Base-by-base conservation (phyloP, 1,284 basidiomycete genomes). In the Ustanciosporium gigantosporum region DNA sequence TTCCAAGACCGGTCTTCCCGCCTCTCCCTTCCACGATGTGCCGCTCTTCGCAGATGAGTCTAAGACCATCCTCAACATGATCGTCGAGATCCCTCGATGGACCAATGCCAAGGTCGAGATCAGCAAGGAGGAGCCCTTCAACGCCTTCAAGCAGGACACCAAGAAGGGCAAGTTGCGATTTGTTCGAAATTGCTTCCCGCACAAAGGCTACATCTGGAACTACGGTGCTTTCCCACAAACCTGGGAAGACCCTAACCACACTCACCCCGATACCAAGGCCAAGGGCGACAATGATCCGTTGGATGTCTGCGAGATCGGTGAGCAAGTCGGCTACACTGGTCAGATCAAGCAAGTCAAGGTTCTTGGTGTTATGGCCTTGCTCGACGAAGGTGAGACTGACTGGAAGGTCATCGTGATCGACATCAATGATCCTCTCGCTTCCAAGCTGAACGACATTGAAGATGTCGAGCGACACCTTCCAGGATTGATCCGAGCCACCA, bases 301-400 rank as follows among this genome's bases (percentile, higher is more conserved):
- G 70, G 95, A 99, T 81, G 94, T 99, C 62, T 97, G 95, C 81
- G 95, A 99, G 83, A 98, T 99, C 77, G 95, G 95, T 64, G 95
- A 99, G 81, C 91, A 94, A 79, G 90, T 98, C 74, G 95, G 93
- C 66, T 92, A 94, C 81, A 86, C 88, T 61, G 95, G 95, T 60
- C 94, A 98, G 82, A 86, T 99, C 81, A 99, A 99, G 84, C 95
- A 98, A 82, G 95, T 99, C 86, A 99, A 99, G 84, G 91, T 98
- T 64, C 90, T 99, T 78, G 95, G 95, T 70, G 95, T 98, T 84
- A 98, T 98, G 94, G 95, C 95, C 45, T 85, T 99, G 50, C 68
- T 77, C 43, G 75, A 77, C 59, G 74, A 76, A 55, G 75, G 74
- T 37, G 74, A 77, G 61, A 76, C 75, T 32, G 71, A 67, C 52